Base-by-base conservation (phyloP, 306 rosid genomes). In the Quercus variabilis region DNA sequence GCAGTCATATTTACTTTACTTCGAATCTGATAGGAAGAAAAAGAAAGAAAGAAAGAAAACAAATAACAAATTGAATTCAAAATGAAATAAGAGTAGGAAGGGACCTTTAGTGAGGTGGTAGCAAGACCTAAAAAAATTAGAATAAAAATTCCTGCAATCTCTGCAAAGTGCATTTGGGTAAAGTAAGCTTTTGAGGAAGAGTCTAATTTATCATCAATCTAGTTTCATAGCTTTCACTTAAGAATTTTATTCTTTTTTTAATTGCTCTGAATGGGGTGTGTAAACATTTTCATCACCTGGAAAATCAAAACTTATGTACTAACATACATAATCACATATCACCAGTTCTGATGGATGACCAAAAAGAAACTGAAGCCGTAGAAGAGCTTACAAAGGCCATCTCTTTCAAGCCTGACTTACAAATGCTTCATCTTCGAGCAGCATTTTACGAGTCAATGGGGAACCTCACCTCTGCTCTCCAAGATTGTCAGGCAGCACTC, bases 281-380 rank as follows among this genome's bases (percentile, higher is more conserved):
- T 67, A 18, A 41, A 71, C 20, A 71, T 41, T 69, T n/a, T 55
- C 38, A 67, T 25, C 19, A 41, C 20, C 31, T 79, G 69, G 41
- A 62, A 79, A 69, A 75, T 10, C n/a, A 43, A 52, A 75, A 18
- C 56, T 85, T 78, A 21, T 63, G 1, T 31, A 71, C 86, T 88
- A 58, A 85, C 72, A 9, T 83, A 54, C 51, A 31, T 9, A 82
- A 73, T 78, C 41, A 49, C 75, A 52, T 80, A 74, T 81, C 73
- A 59, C 28, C 89, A 93, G 98, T 93, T 74, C 60, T 91, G 90
- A 93, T 93, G 97, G 98, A 93, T 87, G 98, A 91, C 76, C 94
- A 88, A 82, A 90, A 81, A 62, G 98, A 93, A 79, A 80, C 80
- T 17, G 93, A 91, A 91, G 98, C 98, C 10, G 83, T 91, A 23